A percentile compares a stretch with the other conserved stretches of the same genome.
phyloP scores from a whole-genome alignment of 257 asterid genomes.

The Striga asiatica region DNA sequence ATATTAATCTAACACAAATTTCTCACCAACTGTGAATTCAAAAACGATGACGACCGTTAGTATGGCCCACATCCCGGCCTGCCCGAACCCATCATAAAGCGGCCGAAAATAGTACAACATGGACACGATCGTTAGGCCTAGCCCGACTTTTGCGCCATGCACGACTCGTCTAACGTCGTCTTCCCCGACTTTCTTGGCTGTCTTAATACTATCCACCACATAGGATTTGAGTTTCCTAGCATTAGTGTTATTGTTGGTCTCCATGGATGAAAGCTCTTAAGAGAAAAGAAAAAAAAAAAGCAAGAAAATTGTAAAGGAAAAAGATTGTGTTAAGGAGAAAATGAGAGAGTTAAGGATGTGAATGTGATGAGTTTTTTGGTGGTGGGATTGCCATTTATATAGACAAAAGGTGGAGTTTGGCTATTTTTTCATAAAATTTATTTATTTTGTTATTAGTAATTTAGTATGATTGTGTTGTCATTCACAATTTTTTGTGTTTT shows the following conservation, averaged over 20 bases:
- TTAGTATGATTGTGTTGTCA: background rate
- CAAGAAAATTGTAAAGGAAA: too few species aligned
- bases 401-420: background rate
- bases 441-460: background rate
- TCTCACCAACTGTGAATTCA: slow-evolving; percentile 65
- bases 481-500: too few species aligned
- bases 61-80: slow-evolving; percentile 73
- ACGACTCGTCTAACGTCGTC: slow-evolving; percentile 58
- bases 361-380: background rate
- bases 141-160: slow-evolving; percentile 53
- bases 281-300: too few species aligned
- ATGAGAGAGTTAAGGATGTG: background rate
- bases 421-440: background rate
- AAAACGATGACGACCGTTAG: slow-evolving; percentile 61
- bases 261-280: slow-evolving; percentile 17
- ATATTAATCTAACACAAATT: too few species aligned
- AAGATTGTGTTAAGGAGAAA: background rate
- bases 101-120: slow-evolving; percentile 52
- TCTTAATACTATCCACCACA: slow-evolving; percentile 5
- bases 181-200: slow-evolving; percentile 29
- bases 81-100: slow-evolving; percentile 50
- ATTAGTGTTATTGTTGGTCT: slow-evolving; percentile 20
- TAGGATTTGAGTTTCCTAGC: slow-evolving; percentile 2
- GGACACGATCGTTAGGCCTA: slow-evolving; percentile 53
- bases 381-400: slow-evolving; percentile 15